These are phyloP conservation scores for Rasamsonia emersonii DNA, from an alignment of 2,329 filamentous ascomycete species.

Conservation along the genomic window DNA sequence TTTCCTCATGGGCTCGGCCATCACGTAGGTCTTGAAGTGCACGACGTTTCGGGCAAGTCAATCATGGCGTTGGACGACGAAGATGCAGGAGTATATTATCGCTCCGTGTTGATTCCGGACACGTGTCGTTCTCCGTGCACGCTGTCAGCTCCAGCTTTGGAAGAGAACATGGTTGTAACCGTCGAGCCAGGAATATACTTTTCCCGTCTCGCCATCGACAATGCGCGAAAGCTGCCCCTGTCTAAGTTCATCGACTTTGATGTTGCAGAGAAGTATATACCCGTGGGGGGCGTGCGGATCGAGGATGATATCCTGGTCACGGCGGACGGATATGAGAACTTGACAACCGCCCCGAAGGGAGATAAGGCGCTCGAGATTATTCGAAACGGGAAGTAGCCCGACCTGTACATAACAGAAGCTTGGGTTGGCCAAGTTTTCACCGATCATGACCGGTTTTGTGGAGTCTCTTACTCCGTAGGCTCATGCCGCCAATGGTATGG, in stretches of 20 bases:
- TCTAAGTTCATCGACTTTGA: constrained; percentile 33
- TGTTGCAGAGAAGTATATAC: constrained; percentile 29
- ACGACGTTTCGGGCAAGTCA: constrained; percentile 31
- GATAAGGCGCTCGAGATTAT: constrained; percentile 41
- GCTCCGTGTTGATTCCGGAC: constrained; percentile 10
- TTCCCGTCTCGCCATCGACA: constrained; percentile 27
- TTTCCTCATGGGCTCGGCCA: constrained; percentile 48
- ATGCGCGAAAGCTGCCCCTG: constrained; percentile 22
- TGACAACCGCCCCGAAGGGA: constrained; percentile 65
- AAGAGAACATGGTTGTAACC: constrained; percentile 49
- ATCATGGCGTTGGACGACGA: constrained; percentile 21
- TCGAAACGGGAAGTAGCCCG: constrained; percentile 14
- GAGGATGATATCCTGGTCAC: constrained; percentile 62
- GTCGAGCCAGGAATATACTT: constrained; percentile 47
- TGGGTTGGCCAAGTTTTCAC: no score
- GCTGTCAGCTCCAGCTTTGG: constrained; percentile 28
- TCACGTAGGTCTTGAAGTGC: constrained; percentile 44
- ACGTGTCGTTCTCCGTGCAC: constrained; percentile 21
- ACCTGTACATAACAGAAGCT: no score
- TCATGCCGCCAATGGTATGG: no score
- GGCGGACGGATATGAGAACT: constrained; percentile 58
- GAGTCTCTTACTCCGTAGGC: no score
- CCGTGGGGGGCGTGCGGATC: constrained; percentile 37
- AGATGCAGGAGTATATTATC: constrained; percentile 11
- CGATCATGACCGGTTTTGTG: no score